Evolutionary conservation across 176 grass and related monocot species (phyloP).

Genomic region (Eleusine indica): DNA sequence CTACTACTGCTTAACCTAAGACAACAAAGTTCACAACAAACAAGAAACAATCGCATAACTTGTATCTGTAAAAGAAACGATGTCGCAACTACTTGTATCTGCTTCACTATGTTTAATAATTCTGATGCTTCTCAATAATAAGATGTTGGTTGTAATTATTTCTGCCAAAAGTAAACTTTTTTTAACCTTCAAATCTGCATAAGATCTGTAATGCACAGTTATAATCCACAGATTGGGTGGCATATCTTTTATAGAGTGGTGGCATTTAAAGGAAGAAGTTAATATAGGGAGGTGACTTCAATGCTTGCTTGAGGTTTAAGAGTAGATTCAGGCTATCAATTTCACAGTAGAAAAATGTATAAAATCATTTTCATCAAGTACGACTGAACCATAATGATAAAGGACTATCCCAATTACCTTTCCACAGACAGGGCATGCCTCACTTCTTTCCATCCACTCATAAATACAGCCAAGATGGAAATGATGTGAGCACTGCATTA

Average conservation of each 20-base stretch:
- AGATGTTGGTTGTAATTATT: background rate
- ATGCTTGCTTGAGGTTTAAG: background rate
- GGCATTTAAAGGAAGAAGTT: background rate
- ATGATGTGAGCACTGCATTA: slow-evolving; percentile 94
- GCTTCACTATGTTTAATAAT: background rate
- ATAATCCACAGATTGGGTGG: background rate
- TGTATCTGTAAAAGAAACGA: too few relatives aligned
- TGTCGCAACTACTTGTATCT: background rate
- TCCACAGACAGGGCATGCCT: slow-evolving; percentile 91
- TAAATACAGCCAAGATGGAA: slow-evolving; percentile 98
- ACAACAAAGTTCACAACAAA: background rate
- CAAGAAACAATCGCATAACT: background rate
- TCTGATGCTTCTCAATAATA: background rate
- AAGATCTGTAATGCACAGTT: background rate
- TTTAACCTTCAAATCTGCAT: background rate
- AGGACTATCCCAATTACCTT: slow-evolving; percentile 56
- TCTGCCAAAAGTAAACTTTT: background rate
- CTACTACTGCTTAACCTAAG: background rate
- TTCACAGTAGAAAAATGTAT: slow-evolving; percentile 20
- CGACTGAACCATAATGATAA: background rate
- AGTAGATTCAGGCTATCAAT: background rate
- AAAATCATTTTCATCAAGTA: background rate
- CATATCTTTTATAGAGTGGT: background rate
- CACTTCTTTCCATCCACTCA: slow-evolving; percentile 99
- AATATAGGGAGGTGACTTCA: background rate